Base-by-base conservation (phyloP, 2,329 filamentous ascomycete species). In the Aspergillus sp. region DNA sequence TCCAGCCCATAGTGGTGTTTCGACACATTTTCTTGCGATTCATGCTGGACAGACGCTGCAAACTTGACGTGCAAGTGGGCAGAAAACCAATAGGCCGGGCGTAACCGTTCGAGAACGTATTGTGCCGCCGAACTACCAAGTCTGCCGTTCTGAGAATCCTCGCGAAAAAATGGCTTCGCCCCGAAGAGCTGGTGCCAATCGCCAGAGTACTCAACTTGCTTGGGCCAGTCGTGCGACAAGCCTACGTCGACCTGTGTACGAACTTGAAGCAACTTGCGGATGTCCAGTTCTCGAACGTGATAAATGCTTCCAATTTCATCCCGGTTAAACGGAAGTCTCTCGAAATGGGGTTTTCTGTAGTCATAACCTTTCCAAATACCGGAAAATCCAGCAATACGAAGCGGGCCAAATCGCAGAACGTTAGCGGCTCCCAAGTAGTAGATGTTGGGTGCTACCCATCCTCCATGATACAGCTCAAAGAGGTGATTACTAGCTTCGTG, bases 341-440 rank as follows among this genome's bases (percentile, higher is more conserved):
- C 95, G 63, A 86, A 84, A 70, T 98, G 93, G 9, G 88, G 80
- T 72, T 90, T 93, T 60, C 85, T 84, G 75, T 96, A 99, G 75
- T 97, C 89, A 68, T 88, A 89, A 2, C 87, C 89, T 73, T 97
- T 97, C 90, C 91, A 99, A 62, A 99, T 99, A 6, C 95, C 95
- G 53, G 91, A 95, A 72, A 98, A 80, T 5, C 89, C 93, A 37
- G 91, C 90, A 61, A 99, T 96, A 21, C 95, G 87, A 49, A 99
- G 77, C 1, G 90, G 89, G 0, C 93, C 93, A 33, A 96, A 80
- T 17, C 89, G 87, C 41, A 99, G 73, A 8, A 99, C 88, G 70
- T 96, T 97, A 59, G 95, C 91, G 35, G 92, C 91, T 49, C 95
- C 95, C 73, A 98, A 83, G 76, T 97, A 99, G 80, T 97, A 99